These are phyloP conservation scores for Diplosphaera chodatii DNA, from an alignment of 139 green algal species.

Conservation along the genomic window DNA sequence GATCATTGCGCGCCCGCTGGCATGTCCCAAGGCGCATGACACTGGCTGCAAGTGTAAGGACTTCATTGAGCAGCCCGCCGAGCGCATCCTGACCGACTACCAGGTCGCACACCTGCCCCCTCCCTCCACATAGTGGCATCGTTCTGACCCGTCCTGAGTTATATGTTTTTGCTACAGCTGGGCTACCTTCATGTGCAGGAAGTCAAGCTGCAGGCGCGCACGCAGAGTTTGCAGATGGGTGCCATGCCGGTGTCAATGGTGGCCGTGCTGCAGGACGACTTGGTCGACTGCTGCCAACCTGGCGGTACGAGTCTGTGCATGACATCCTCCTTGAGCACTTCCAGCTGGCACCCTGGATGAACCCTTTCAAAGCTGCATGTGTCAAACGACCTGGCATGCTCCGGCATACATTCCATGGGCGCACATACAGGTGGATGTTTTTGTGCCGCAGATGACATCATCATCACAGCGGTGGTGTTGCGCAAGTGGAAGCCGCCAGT, in stretches of 20 bases:
- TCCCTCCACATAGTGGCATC: neutral
- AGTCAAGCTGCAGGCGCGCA: constrained; percentile 62
- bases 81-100: constrained; percentile 31
- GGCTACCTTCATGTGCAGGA: too few species aligned
- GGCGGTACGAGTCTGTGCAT: constrained; percentile 41
- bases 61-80: constrained; percentile 45
- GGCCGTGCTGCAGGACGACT: constrained; percentile 75
- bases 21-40: constrained; percentile 30
- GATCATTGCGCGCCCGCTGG: constrained; percentile 20
- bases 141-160: too few species aligned
- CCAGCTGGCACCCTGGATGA: neutral
- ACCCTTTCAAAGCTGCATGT: neutral
- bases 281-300: constrained; percentile 64
- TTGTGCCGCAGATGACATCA: constrained; percentile 76
- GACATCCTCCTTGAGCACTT: neutral
- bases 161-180: too few species aligned
- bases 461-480: constrained; percentile 69
- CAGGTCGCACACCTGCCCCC: constrained; percentile 17
- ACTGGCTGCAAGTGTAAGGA: constrained; percentile 43
- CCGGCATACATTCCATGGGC: too few species aligned
- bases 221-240: constrained; percentile 49
- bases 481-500: constrained; percentile 45
- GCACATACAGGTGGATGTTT: too few species aligned
- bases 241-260: constrained; percentile 49
- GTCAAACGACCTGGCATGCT: neutral